Percentiles rank a stretch among this genome's conserved stretches.
phyloP scores from a whole-genome alignment of 2,329 filamentous ascomycete genomes.

The Rutstroemia sp. region DNA sequence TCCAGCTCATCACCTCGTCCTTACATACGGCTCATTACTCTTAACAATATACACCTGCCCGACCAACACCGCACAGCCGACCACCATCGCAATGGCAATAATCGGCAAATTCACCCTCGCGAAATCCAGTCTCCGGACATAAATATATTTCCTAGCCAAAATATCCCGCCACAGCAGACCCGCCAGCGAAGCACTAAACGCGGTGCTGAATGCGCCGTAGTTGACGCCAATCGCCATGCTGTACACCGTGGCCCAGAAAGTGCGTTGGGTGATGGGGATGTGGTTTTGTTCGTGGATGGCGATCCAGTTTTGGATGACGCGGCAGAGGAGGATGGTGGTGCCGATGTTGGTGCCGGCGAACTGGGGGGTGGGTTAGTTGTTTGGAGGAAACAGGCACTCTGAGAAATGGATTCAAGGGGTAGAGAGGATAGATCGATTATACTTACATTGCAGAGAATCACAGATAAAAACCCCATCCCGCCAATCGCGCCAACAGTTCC shows the following conservation, averaged over 20 bases:
- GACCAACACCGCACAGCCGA: slow-evolving; percentile 53
- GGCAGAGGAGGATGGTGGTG: slow-evolving; percentile 64
- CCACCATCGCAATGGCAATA: slow-evolving; percentile 59
- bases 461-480: slow-evolving; percentile 66
- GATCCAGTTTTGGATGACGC: slow-evolving; percentile 63
- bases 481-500: slow-evolving; percentile 61
- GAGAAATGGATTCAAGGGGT: not conserved
- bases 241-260: slow-evolving; percentile 68
- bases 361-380: slow-evolving; percentile 33
- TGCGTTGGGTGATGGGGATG: slow-evolving; percentile 50
- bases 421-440: too few species aligned
- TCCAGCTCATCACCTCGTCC: too few species aligned
- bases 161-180: slow-evolving; percentile 69
- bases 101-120: slow-evolving; percentile 63
- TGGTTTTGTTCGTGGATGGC: slow-evolving; percentile 44
- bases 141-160: slow-evolving; percentile 58
- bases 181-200: slow-evolving; percentile 64
- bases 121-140: slow-evolving; percentile 56
- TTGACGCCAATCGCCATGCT: slow-evolving; percentile 70
- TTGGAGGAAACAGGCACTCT: not conserved
- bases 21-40: slow-evolving; percentile 10
- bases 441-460: slow-evolving; percentile 65
- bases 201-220: slow-evolving; percentile 65
- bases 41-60: slow-evolving; percentile 57
- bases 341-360: slow-evolving; percentile 74